A percentile compares a stretch with the other conserved stretches of the same genome.
phyloP scores from a whole-genome alignment of 2,329 filamentous ascomycete species.

The Penicillium sp. region DNA sequence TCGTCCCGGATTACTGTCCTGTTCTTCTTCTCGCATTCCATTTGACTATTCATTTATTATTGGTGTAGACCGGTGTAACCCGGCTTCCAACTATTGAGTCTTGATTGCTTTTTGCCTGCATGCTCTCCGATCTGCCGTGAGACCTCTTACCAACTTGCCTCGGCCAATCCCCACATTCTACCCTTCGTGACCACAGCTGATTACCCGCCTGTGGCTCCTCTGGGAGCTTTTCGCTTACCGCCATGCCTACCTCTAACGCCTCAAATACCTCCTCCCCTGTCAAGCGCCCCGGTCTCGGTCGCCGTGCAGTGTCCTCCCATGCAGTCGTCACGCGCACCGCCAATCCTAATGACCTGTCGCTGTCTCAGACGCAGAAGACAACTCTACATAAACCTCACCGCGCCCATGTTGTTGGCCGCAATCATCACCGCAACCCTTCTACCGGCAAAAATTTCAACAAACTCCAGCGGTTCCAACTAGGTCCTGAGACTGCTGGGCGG shows the following conservation, averaged over 20 bases:
- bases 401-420: constrained; percentile 44
- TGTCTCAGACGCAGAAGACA: constrained; percentile 33
- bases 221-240: constrained; percentile 17
- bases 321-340: constrained; percentile 37
- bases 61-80: constrained; percentile 5
- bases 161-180: constrained; percentile 28
- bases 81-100: constrained; percentile 14
- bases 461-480: constrained; percentile 39
- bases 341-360: constrained; percentile 32
- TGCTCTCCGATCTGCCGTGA: constrained; percentile 22
- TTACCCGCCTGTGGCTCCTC: constrained; percentile 20
- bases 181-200: constrained; percentile 19
- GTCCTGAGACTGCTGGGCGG: constrained; percentile 31
- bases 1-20: not conserved
- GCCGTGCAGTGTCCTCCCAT: constrained; percentile 42
- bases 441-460: constrained; percentile 47
- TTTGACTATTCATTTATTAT: not conserved
- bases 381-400: constrained; percentile 38
- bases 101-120: constrained; percentile 27
- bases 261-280: constrained; percentile 37
- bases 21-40: not conserved
- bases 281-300: constrained; percentile 41
- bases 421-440: constrained; percentile 44
- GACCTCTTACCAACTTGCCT: constrained; percentile 19
- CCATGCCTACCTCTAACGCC: constrained; percentile 22